These are phyloP conservation scores for Hortiboletus campestris DNA, from an alignment of 768 basidiomycete genomes.

Conservation along the genomic window DNA sequence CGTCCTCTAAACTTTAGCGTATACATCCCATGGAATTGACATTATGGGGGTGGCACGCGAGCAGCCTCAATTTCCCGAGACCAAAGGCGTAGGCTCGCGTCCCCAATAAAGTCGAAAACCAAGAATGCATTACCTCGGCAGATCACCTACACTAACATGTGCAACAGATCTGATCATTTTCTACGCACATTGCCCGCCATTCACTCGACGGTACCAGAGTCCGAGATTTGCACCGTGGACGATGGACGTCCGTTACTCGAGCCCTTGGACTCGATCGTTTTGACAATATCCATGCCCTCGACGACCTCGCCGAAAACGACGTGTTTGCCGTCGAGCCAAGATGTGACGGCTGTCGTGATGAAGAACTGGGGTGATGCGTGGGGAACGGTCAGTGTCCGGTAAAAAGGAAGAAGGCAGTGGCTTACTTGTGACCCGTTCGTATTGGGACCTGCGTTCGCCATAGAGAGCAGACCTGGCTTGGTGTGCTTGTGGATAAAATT, in stretches of 20 bases:
- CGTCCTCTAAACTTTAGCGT: no score
- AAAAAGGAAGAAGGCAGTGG: background rate
- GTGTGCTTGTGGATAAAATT: conserved; percentile 66
- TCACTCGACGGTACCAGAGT: conserved; percentile 49
- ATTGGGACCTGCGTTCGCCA: conserved; percentile 85
- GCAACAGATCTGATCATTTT: background rate
- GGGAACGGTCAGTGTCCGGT: background rate
- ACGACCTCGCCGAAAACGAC: conserved; percentile 51
- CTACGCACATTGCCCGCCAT: background rate
- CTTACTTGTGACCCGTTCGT: conserved; percentile 78
- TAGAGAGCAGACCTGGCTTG: conserved; percentile 67
- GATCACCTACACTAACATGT: background rate
- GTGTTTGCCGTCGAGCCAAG: conserved; percentile 51
- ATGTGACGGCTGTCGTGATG: conserved; percentile 69
- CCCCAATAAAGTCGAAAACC: background rate
- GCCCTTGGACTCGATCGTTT: conserved; percentile 38
- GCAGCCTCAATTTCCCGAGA: no score
- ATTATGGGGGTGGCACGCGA: background rate
- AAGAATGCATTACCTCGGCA: conserved; percentile 6
- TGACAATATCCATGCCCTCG: conserved; percentile 43
- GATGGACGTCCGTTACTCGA: conserved; percentile 24
- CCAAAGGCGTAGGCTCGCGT: background rate
- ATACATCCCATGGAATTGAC: no score
- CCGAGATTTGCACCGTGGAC: conserved; percentile 49
- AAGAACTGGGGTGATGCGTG: conserved; percentile 51